These are phyloP conservation scores for Pseudozyma hubeiensis DNA, from an alignment of 1,284 basidiomycete species.

Conservation along the genomic window DNA sequence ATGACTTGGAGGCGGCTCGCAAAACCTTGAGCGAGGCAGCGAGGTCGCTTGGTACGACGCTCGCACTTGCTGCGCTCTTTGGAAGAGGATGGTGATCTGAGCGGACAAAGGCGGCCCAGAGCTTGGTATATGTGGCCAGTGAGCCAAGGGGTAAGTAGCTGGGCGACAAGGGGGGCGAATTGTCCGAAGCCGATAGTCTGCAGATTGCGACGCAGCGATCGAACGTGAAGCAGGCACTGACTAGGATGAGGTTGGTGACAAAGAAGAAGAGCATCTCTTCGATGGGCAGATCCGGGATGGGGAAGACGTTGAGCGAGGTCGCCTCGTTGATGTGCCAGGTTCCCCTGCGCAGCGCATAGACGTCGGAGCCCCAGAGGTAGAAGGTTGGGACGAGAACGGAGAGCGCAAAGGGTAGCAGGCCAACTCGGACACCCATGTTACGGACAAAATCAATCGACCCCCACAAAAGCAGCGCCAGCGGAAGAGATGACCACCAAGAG, in stretches of 20 bases:
- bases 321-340: conserved; percentile 63
- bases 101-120: conserved; percentile 53
- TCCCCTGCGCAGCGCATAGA: conserved; percentile 58
- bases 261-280: conserved; percentile 65
- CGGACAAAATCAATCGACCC: conserved; percentile 48
- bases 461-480: conserved; percentile 55
- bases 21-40: conserved; percentile 32
- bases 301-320: conserved; percentile 60
- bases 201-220: conserved; percentile 61
- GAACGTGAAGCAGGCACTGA: conserved; percentile 62
- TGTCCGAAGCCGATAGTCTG: conserved; percentile 10
- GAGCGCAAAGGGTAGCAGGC: conserved; percentile 22
- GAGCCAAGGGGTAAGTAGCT: conserved; percentile 47
- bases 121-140: conserved; percentile 28
- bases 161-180: conserved; percentile 43
- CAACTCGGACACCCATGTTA: conserved; percentile 31
- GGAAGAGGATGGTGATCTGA: conserved; percentile 13
- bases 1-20: conserved; percentile 54
- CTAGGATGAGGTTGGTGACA: conserved; percentile 63
- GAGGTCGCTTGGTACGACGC: conserved; percentile 35
- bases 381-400: conserved; percentile 41
- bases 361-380: conserved; percentile 56
- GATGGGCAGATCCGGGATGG: conserved; percentile 60
- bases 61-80: conserved; percentile 11
- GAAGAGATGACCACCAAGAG: conserved; percentile 58